phyloP scores from a whole-genome alignment of 208 protist genomes.

The Crithidia thermophila region DNA sequence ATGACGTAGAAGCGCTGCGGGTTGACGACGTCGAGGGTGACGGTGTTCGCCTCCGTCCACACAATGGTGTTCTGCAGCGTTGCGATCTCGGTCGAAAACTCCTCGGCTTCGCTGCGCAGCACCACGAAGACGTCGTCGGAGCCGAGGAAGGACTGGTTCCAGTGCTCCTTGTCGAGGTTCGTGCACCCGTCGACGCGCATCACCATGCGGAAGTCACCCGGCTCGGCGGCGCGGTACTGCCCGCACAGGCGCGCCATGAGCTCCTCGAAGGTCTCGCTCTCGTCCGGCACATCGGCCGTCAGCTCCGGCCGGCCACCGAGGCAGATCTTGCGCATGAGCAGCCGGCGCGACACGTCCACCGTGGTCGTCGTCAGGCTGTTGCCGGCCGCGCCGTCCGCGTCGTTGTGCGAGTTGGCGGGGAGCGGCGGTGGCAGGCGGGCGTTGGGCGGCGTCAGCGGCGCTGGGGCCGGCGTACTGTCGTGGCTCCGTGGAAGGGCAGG shows the following conservation, averaged over 20 bases:
- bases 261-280: conserved; percentile 60
- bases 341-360: not conserved
- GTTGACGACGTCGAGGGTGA: conserved; percentile 62
- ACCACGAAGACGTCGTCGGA: conserved; percentile 67
- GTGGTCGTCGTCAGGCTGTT: not conserved
- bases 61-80: conserved; percentile 55
- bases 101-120: conserved; percentile 61
- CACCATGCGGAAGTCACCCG: conserved; percentile 31
- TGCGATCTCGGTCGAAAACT: conserved; percentile 41
- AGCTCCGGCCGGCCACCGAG: conserved; percentile 30
- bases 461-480: too few relatives aligned
- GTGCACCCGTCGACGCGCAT: conserved; percentile 71
- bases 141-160: conserved; percentile 51
- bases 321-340: conserved; percentile 17
- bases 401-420: too few relatives aligned
- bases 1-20: conserved; percentile 51
- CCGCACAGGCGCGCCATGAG: conserved; percentile 53
- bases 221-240: conserved; percentile 56
- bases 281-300: conserved; percentile 27
- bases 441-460: too few relatives aligned
- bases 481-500: too few relatives aligned
- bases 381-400: not conserved
- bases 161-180: conserved; percentile 49
- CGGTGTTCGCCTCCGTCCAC: conserved; percentile 39
- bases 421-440: too few relatives aligned